Base-by-base conservation (phyloP, 257 asterid genomes). In the Sherardia arvensis region DNA sequence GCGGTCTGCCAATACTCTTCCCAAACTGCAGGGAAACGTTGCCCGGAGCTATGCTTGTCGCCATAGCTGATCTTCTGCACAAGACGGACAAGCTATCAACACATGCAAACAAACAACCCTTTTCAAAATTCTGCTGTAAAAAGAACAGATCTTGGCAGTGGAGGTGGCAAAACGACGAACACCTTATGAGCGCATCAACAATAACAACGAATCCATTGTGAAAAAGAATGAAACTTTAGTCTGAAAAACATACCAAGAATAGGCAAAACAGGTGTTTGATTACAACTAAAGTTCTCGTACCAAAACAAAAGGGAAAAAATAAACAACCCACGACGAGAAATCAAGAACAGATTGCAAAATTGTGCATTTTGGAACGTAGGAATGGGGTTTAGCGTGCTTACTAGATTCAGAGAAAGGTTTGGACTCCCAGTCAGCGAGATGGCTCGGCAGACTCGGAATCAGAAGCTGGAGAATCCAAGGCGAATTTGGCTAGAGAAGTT, bases 11-110 rank as follows among this genome's bases (percentile, higher is more conserved):
- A 30, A 69, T 57, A 17, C 73, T 54, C 60, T 80, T 91, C 71
- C 78, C 81, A 20, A 74, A 81, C 65, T 73, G 85, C 64, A 83
- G 77, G 48, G 62, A 77, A 47, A 83, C 82, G 51, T 82, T 79
- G 49, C 86, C 80, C 8, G 87, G 73, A 68, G 95, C 94, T 69
- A 83, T 67, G 63, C 85, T 70, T 48, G 88, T 68, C 47, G 96
- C 85, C 99, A 92, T 92, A 68, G 28, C 47, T 68, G 20, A 29
- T 15, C 60, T 26, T 71, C 92, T 76, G 86, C 69, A 28, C 62
- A 64, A 64, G 51, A 57, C 17, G 62, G 60, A 48, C 17, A 40
- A 45, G 15, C 20, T 22, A 22, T 62, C 12, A 61, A 26, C 23
- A n/a, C 14, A 11, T 22, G 48, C 34, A 18, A 5, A 29, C 8